These are phyloP conservation scores for Spencermartinsiella europaea DNA, from an alignment of 805 yeast species.

Conservation along the genomic window DNA sequence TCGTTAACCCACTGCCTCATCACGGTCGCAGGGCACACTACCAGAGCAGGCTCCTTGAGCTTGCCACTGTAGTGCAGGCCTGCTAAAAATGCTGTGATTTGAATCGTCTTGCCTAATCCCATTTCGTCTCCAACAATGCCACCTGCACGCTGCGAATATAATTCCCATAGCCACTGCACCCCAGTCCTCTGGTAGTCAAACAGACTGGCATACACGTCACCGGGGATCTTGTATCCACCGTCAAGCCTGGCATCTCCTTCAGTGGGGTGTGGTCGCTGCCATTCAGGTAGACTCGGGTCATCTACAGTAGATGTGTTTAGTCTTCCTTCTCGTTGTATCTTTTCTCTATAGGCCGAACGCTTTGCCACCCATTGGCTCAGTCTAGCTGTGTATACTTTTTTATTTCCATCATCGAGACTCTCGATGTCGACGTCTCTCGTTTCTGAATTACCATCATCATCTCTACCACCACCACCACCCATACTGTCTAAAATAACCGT, in stretches of 20 bases:
- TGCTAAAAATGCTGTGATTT: constrained; percentile 84
- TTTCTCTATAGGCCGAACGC: constrained; percentile 43
- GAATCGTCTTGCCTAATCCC: constrained; percentile 97
- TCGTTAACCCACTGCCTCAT: constrained; percentile 97
- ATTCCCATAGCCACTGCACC: constrained; percentile 96
- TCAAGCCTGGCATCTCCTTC: constrained; percentile 71
- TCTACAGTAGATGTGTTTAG: constrained; percentile 13
- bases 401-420: constrained; percentile 77
- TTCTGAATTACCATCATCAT: constrained; percentile 3
- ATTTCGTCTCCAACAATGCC: constrained; percentile 97
- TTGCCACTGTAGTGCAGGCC: constrained; percentile 79
- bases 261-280: constrained; percentile 72
- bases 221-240: constrained; percentile 71
- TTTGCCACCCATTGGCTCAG: constrained; percentile 53
- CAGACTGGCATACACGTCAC: constrained; percentile 79
- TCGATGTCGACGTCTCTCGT: neutral
- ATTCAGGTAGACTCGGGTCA: constrained; percentile 40
- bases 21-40: constrained; percentile 97
- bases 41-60: constrained; percentile 68
- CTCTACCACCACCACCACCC: constrained; percentile 15
- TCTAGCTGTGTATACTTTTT: constrained; percentile 53
- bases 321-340: constrained; percentile 18
- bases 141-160: constrained; percentile 83
- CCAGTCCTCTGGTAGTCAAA: constrained; percentile 95
- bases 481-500: constrained; percentile 29